Percentiles rank a stretch among this genome's conserved stretches.
Evolutionary conservation across 768 basidiomycete species (phyloP).

Genomic region (Pleurotus giganteus): DNA sequence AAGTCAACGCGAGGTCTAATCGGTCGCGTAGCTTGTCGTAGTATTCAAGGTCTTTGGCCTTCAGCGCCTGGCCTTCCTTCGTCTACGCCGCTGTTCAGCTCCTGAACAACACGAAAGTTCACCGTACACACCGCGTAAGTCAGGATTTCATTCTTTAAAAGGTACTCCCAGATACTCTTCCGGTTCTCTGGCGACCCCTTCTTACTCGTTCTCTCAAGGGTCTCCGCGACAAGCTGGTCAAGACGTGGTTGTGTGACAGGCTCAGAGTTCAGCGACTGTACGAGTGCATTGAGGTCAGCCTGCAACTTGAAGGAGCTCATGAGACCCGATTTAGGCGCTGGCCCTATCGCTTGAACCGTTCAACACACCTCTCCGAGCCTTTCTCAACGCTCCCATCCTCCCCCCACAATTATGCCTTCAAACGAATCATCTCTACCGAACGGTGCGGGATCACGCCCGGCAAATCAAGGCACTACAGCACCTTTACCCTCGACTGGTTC

Average conservation of each 20-base stretch:
- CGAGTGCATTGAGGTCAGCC: slow-evolving; percentile 47
- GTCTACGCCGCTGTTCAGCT: slow-evolving; percentile 36
- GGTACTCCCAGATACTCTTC: slow-evolving; percentile 74
- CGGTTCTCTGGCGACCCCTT: slow-evolving; percentile 54
- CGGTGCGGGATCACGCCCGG: background rate
- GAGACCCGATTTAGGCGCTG: slow-evolving; percentile 6
- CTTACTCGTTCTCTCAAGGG: slow-evolving; percentile 38
- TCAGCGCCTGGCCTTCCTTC: slow-evolving; percentile 66
- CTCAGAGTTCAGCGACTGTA: slow-evolving; percentile 49
- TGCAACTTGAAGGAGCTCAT: slow-evolving; percentile 49
- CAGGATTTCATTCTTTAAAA: slow-evolving; percentile 70
- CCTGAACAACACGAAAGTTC: background rate
- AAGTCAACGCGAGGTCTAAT: slow-evolving; percentile 72
- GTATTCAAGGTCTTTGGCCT: slow-evolving; percentile 50
- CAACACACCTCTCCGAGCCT: background rate
- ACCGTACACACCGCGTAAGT: slow-evolving; percentile 57
- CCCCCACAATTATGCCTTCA: background rate
- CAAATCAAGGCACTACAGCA: background rate
- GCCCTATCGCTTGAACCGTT: background rate
- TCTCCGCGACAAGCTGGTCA: slow-evolving; percentile 45
- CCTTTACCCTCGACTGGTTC: slow-evolving; percentile 7
- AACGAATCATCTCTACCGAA: background rate
- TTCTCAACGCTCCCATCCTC: background rate
- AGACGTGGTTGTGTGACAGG: slow-evolving; percentile 49
- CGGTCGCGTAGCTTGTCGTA: slow-evolving; percentile 58